Conservation (phyloP, 345 rosid species). For the Brassica juncea region DNA sequence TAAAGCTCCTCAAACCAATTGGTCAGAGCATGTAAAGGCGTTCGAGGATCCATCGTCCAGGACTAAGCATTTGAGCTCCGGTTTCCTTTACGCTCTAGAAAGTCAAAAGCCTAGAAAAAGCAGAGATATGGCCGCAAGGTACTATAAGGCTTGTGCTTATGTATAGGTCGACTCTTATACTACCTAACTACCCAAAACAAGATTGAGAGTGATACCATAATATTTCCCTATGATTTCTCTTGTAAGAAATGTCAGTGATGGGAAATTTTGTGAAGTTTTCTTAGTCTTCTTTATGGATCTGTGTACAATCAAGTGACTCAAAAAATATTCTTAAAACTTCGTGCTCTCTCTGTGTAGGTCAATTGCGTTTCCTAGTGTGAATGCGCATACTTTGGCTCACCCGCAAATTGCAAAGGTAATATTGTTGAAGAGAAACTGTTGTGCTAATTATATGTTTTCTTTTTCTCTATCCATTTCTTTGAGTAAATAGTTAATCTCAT, state of each 20-base stretch:
- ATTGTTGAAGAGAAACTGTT: neutral
- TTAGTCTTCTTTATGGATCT: constrained; percentile 2
- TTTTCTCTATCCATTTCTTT: constrained; percentile 5
- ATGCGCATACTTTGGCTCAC: constrained; percentile 48
- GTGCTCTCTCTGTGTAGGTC: constrained; percentile 46
- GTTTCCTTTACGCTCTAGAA: constrained; percentile 68
- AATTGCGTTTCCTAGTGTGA: constrained; percentile 48
- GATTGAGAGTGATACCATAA: neutral
- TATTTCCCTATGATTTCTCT: constrained; percentile 4
- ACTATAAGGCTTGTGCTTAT: neutral
- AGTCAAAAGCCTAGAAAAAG: constrained; percentile 57
- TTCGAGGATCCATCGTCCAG: neutral
- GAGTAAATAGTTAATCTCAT: constrained; percentile 6
- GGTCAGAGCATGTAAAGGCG: neutral
- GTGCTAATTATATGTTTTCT: constrained; percentile 2
- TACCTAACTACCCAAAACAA: neutral
- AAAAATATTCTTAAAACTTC: constrained; percentile 2
- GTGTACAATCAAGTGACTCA: constrained; percentile 10
- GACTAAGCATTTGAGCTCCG: constrained; percentile 57
- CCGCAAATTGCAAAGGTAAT: constrained; percentile 71
- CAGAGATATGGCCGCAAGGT: constrained; percentile 59
- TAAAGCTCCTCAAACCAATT: neutral
- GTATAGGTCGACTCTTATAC: neutral
- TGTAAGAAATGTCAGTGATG: neutral
- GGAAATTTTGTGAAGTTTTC: constrained; percentile 7